Evolutionary conservation across 1,284 basidiomycete species (phyloP), one percentile per base, ranked within the genome.

Genomic region (Serendipita sp.): DNA sequence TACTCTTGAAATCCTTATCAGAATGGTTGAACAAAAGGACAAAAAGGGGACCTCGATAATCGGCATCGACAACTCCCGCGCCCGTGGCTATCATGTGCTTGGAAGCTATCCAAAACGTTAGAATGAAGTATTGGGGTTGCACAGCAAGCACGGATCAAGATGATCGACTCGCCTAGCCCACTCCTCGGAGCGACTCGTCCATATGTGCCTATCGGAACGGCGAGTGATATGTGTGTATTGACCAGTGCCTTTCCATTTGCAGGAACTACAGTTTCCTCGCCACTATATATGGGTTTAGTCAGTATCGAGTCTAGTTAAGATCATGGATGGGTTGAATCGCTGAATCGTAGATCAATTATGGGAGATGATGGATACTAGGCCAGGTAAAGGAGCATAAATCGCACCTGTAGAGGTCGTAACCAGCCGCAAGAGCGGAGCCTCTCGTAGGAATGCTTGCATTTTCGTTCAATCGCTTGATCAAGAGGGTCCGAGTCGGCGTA

Each of bases 51-150:
- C 96, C 95, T 43, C 96, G 82, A 74, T 99, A 99, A 73, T 99
- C 95, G 10, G 91, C 88, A 68, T 99, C 96, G 64, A 99, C 84
- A 17, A 99, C 95, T 41, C 95, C 95, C 3, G 95, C 96, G 1
- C 95, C 95, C 0, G 91, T 94, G 72, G 96, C 90, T 66, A 99
- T 97, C 80, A 93, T 92, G 74, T 92, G 93, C 73, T 99, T 99
- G 30, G 88, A 88, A 2, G 95, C 94, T 94, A 68, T 15, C 62
- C 49, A 61, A 12, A 29, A 12, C 12, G 12, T 38, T 12, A 38
- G 35, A 38, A 58, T 29, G 62, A 60, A 61, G 62, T 50, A 50
- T 58, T 15, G 26, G 44, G 12, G 38, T 30, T 49, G 15, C 42
- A 12, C 41, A 10, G 35, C 34, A 42, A 22, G 22, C 22, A 22